Conservation (phyloP, 768 basidiomycete species). For the Kwoniella sp. region DNA sequence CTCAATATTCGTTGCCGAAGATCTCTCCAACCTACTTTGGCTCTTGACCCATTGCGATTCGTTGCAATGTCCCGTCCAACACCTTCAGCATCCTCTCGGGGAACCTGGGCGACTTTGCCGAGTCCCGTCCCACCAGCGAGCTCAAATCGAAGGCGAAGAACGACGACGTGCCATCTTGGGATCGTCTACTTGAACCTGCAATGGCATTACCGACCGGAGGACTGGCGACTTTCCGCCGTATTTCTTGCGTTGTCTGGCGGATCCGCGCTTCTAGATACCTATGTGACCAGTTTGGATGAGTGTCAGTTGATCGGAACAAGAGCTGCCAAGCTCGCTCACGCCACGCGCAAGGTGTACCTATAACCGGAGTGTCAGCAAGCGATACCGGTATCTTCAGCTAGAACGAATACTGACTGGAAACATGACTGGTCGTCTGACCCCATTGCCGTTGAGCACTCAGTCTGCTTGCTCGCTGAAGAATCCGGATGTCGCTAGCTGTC, state of each 20-base stretch:
- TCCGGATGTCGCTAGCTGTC: too few species aligned
- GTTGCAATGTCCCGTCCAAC: constrained; percentile 80
- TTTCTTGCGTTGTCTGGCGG: too few species aligned
- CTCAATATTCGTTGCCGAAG: neutral
- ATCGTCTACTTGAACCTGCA: constrained; percentile 2
- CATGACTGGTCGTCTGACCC: neutral
- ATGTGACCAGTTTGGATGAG: neutral
- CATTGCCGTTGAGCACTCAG: too few species aligned
- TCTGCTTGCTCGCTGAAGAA: too few species aligned
- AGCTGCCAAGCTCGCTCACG: constrained; percentile 13
- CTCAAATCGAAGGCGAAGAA: constrained; percentile 34
- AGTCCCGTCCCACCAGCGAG: constrained; percentile 26
- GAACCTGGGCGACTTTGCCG: constrained; percentile 73
- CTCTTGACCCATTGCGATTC: constrained; percentile 90
- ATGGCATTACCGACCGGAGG: neutral
- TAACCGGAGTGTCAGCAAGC: too few species aligned
- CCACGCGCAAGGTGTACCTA: constrained; percentile 35
- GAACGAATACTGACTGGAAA: constrained; percentile 17
- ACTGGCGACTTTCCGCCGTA: too few species aligned
- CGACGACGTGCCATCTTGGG: constrained; percentile 16
- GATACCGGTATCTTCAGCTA: too few species aligned
- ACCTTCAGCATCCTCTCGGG: constrained; percentile 90
- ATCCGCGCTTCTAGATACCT: neutral
- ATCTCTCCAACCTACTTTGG: constrained; percentile 61
- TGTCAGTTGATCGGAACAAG: too few species aligned